phyloP scores from a whole-genome alignment of 2,329 filamentous ascomycete genomes.

The Fusarium nurragi region DNA sequence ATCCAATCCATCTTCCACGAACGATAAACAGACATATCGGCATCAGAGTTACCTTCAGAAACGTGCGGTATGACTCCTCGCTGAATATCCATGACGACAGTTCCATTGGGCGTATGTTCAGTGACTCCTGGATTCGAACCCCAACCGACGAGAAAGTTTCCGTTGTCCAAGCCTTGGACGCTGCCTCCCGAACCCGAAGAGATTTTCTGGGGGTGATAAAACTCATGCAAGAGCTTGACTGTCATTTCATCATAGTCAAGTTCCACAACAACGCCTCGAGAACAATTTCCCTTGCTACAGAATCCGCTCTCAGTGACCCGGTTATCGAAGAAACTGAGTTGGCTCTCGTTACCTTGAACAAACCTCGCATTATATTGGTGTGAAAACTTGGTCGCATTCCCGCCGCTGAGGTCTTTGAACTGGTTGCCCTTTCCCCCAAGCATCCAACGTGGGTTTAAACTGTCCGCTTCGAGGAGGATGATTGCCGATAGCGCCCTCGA shows the following conservation, averaged over 20 bases:
- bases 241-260: constrained; percentile 58
- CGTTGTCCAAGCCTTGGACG: constrained; percentile 63
- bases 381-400: constrained; percentile 48
- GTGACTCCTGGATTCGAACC: constrained; percentile 61
- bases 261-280: constrained; percentile 47
- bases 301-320: constrained; percentile 32
- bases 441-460: constrained; percentile 47
- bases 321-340: constrained; percentile 65
- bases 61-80: constrained; percentile 55
- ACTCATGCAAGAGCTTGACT: constrained; percentile 59
- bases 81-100: constrained; percentile 53
- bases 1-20: constrained; percentile 44
- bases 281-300: constrained; percentile 28
- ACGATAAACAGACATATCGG: constrained; percentile 40
- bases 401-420: constrained; percentile 48
- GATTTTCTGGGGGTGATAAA: constrained; percentile 60
- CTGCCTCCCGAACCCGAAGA: constrained; percentile 60
- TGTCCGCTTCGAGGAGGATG: constrained; percentile 42
- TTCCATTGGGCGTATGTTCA: constrained; percentile 49
- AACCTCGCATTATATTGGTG: constrained; percentile 62
- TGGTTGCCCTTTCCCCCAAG: constrained; percentile 49
- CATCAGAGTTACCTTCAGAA: constrained; percentile 1
- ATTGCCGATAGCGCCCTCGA: constrained; percentile 46
- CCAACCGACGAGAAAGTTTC: constrained; percentile 67
- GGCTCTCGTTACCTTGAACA: constrained; percentile 56